Percentiles rank a stretch among this genome's conserved stretches.
These are phyloP conservation scores for Fusarium verticillioides DNA, from an alignment of 2,329 filamentous ascomycete genomes.

Conservation along the genomic window DNA sequence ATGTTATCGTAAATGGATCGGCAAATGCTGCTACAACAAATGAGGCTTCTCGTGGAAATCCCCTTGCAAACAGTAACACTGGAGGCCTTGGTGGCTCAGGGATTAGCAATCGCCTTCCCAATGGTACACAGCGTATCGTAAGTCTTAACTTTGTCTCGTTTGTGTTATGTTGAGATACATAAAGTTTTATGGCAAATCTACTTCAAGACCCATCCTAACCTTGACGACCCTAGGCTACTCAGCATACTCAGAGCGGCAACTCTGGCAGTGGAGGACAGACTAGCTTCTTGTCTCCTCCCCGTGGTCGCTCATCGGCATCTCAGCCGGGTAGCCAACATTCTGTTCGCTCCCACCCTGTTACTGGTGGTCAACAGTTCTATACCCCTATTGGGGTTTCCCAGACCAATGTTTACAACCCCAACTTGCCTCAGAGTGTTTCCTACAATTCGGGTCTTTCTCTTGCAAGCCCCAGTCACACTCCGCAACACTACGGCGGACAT, in stretches of 20 bases:
- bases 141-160: not conserved
- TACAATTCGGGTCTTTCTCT: slow-evolving; percentile 19
- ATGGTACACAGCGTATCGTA: slow-evolving; percentile 21
- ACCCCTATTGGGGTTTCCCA: slow-evolving; percentile 14
- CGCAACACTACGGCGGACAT: slow-evolving; percentile 16
- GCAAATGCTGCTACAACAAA: not conserved
- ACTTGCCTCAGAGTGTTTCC: slow-evolving; percentile 30
- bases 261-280: not conserved
- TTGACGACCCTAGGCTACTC: not conserved
- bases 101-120: slow-evolving; percentile 6
- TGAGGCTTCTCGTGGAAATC: not conserved
- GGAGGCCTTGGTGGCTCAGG: slow-evolving; percentile 1
- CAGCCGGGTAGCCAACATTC: slow-evolving; percentile 7
- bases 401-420: slow-evolving; percentile 5
- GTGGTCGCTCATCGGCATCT: not conserved
- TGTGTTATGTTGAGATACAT: not conserved
- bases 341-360: not conserved
- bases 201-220: slow-evolving; percentile 9
- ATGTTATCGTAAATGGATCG: not conserved
- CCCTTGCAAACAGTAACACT: not conserved
- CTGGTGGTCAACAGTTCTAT: slow-evolving; percentile 21
- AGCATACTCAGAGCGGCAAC: not conserved
- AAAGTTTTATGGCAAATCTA: not conserved
- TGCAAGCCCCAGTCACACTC: slow-evolving; percentile 34
- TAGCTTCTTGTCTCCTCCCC: slow-evolving; percentile 13